These are phyloP conservation scores for Blakeslea trispora DNA, from an alignment of 371 early-diverging fungal species.

Conservation along the genomic window DNA sequence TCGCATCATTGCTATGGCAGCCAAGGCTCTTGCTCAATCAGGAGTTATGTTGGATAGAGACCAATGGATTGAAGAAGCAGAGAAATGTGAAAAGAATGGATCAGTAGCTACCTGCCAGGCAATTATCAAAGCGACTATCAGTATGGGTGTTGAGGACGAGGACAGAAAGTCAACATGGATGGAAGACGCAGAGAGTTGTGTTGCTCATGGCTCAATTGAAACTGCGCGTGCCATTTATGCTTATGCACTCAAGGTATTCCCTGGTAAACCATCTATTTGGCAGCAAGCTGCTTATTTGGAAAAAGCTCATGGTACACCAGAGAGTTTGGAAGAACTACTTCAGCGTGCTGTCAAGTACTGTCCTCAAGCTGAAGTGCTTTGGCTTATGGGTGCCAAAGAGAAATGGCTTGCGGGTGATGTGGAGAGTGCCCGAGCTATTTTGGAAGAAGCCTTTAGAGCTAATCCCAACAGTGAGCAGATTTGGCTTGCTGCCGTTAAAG, in stretches of 20 bases:
- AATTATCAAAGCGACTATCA: conserved; percentile 81
- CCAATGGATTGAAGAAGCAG: conserved; percentile 91
- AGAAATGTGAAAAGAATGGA: conserved; percentile 80
- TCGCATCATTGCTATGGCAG: conserved; percentile 73
- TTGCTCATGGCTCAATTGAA: conserved; percentile 64
- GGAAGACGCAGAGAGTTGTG: conserved; percentile 86
- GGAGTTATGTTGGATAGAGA: conserved; percentile 82
- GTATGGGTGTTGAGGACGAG: conserved; percentile 79
- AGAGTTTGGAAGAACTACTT: conserved; percentile 77
- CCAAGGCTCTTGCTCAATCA: conserved; percentile 63
- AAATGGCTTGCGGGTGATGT: conserved; percentile 91
- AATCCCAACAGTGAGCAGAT: conserved; percentile 93
- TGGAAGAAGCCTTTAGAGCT: conserved; percentile 87
- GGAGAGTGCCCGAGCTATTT: conserved; percentile 81
- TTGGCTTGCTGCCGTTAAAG: conserved; percentile 94
- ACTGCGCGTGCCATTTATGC: conserved; percentile 92
- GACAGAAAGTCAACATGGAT: conserved; percentile 85
- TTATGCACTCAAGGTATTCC: conserved; percentile 77
- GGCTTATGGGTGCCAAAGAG: conserved; percentile 97
- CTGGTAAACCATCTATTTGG: conserved; percentile 86
- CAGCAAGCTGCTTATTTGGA: conserved; percentile 86
- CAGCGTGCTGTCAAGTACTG: conserved; percentile 86
- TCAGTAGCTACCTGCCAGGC: conserved; percentile 80
- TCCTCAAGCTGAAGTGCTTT: conserved; percentile 92
- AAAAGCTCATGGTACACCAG: conserved; percentile 80